A percentile compares a stretch with the other conserved stretches of the same genome.
These are phyloP conservation scores for Coix lacrymajobi DNA, from an alignment of 176 grass and related monocot genomes.

Conservation along the genomic window DNA sequence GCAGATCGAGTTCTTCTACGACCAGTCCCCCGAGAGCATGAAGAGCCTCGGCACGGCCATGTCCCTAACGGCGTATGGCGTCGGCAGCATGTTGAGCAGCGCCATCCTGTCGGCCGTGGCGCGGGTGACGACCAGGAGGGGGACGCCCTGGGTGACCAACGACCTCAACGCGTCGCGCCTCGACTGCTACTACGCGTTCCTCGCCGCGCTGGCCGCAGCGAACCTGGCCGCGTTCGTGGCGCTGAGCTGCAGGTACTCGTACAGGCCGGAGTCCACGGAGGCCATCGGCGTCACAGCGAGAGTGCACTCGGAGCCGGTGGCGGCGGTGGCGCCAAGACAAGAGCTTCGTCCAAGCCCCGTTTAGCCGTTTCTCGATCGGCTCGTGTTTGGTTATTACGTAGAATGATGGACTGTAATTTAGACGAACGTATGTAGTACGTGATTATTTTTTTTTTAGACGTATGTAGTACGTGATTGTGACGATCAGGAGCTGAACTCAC, in stretches of 20 bases:
- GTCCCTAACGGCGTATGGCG: constrained; percentile 55
- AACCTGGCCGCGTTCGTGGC: constrained; percentile 53
- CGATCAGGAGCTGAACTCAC: too few species aligned
- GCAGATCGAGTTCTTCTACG: constrained; percentile 78
- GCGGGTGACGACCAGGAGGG: constrained; percentile 23
- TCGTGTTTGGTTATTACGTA: neutral
- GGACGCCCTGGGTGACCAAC: constrained; percentile 55
- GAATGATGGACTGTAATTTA: neutral
- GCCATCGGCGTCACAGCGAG: constrained; percentile 13
- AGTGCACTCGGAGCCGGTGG: neutral
- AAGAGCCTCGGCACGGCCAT: constrained; percentile 79
- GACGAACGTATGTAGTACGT: neutral
- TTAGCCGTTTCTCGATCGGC: neutral
- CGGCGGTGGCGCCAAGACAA: neutral
- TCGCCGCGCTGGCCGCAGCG: constrained; percentile 30
- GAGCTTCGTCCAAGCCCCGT: neutral
- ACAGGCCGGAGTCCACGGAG: constrained; percentile 29
- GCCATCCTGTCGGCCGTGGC: constrained; percentile 44
- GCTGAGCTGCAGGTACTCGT: constrained; percentile 42
- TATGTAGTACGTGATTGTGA: neutral
- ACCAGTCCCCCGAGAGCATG: constrained; percentile 90
- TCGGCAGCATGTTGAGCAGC: constrained; percentile 72
- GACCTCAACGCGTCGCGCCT: constrained; percentile 74
- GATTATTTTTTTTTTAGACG: too few species aligned
- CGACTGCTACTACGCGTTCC: constrained; percentile 71